Base-by-base conservation (phyloP, 1,139 yeast genomes). In the Suhomyces yuchorum region DNA sequence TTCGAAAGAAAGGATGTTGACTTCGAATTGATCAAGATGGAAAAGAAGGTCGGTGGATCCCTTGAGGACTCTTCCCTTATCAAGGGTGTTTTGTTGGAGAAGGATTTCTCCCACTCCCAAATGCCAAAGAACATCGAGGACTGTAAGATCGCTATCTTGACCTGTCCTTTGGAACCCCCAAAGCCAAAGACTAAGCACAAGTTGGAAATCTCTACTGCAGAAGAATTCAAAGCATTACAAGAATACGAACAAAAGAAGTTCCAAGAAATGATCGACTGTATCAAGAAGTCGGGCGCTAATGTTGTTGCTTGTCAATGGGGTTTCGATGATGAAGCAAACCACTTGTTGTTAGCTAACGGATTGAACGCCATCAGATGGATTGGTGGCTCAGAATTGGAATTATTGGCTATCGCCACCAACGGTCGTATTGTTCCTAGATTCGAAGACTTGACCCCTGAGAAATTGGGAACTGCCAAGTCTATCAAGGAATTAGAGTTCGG, bases 241-340 rank as follows among this genome's bases (percentile, higher is more conserved):
- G 82, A 82, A 46, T 93, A 93, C 66, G 99, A 93, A 75, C 95
- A 87, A 57, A 84, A 85, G 55, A 92, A 90, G 67, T 95, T 93
- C 65, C 82, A 78, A 65, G 91, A 89, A 66, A 93, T 95, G 99
- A 91, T 93, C 53, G 80, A 85, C 53, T 74, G 78, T 53, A 96
- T 93, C 48, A 92, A 95, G 70, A 81, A 79, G 19, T 79, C 96
- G 0, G 99, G 99, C 32, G 99, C 99, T 32, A 93, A 92, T 66
- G 82, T 92, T 45, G 99, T 93, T 49, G 95, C 96, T 36, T 93
- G 99, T 73, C 99, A 93, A 74, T 93, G 99, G 99, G 99, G 99
- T 12, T 95, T 95, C 63, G 99, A 95, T 66, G 99, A 95, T 68
- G 99, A 95, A 73, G 99, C 99, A 39, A 95, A 93, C 70, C 97